phyloP scores from a whole-genome alignment of 257 asterid species.

The Gentiana macrophylla region DNA sequence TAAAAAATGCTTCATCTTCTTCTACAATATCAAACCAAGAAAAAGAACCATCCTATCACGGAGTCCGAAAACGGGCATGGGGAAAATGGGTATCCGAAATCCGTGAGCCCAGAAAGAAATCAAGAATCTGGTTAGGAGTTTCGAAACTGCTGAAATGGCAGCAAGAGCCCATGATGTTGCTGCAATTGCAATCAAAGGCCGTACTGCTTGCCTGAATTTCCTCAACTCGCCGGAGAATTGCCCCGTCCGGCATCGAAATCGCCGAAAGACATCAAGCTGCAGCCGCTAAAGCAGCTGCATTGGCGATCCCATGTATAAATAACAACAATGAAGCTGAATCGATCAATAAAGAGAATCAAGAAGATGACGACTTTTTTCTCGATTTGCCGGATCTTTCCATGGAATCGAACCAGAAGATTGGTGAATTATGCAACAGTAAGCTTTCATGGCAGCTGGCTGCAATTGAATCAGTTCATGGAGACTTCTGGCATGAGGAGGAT shows the following conservation, averaged over 20 bases:
- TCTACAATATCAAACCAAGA: not conserved
- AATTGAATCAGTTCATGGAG: constrained; percentile 12
- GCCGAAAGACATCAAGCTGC: constrained; percentile 78
- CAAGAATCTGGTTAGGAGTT: constrained; percentile 88
- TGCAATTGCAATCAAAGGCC: constrained; percentile 65
- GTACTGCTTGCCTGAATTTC: constrained; percentile 61
- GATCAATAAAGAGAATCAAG: too few species aligned
- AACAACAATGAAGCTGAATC: too few species aligned
- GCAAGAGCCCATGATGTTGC: constrained; percentile 93
- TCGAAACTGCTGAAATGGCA: constrained; percentile 67
- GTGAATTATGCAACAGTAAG: constrained; percentile 8
- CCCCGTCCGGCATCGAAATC: constrained; percentile 63
- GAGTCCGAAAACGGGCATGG: constrained; percentile 78
- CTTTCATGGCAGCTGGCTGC: constrained; percentile 11
- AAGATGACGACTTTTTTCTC: constrained; percentile 47
- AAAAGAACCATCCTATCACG: constrained; percentile 27
- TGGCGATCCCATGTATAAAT: too few species aligned
- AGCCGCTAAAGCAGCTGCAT: constrained; percentile 35
- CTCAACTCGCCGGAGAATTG: constrained; percentile 39
- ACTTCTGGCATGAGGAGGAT: constrained; percentile 19
- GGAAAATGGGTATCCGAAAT: constrained; percentile 87
- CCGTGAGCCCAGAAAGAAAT: constrained; percentile 69
- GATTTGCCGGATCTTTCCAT: constrained; percentile 51
- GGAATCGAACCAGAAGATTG: constrained; percentile 15
- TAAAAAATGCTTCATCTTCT: not conserved